Conservation (phyloP, 257 asterid species). For the Solanum pimpinellifolium region DNA sequence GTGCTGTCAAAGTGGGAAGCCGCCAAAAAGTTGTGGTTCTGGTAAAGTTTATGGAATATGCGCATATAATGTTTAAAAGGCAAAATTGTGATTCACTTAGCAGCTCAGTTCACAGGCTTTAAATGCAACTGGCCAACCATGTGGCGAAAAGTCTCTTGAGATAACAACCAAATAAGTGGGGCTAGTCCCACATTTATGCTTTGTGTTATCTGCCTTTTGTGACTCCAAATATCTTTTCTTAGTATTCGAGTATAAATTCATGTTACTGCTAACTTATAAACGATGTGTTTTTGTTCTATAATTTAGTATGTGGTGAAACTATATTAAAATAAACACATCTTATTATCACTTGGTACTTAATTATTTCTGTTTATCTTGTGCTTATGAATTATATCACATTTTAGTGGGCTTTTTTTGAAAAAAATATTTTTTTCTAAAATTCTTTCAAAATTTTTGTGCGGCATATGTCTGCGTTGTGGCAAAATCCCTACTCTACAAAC, state of each 20-base stretch:
- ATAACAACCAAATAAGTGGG: neutral
- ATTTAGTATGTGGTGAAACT: neutral
- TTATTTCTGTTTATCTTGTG: neutral
- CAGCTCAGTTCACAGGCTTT: neutral
- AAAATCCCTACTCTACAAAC: neutral
- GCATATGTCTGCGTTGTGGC: neutral
- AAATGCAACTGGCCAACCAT: neutral
- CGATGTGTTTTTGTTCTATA: neutral
- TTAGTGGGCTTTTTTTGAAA: too few species aligned
- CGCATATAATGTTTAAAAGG: neutral
- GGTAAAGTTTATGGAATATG: slow-evolving; percentile 22
- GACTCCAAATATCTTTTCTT: neutral
- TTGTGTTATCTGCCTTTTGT: neutral
- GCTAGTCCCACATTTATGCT: neutral
- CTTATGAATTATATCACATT: neutral
- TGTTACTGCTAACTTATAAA: neutral
- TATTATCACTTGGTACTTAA: neutral
- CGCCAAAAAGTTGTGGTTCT: slow-evolving; percentile 83
- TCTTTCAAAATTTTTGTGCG: neutral
- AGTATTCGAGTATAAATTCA: neutral
- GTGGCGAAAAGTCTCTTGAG: neutral
- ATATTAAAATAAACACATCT: neutral
- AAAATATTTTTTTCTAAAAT: neutral
- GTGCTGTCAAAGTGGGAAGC: slow-evolving; percentile 54
- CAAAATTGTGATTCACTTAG: neutral